phyloP scores from a whole-genome alignment of 345 rosid species.

The Eucalyptus marginata region DNA sequence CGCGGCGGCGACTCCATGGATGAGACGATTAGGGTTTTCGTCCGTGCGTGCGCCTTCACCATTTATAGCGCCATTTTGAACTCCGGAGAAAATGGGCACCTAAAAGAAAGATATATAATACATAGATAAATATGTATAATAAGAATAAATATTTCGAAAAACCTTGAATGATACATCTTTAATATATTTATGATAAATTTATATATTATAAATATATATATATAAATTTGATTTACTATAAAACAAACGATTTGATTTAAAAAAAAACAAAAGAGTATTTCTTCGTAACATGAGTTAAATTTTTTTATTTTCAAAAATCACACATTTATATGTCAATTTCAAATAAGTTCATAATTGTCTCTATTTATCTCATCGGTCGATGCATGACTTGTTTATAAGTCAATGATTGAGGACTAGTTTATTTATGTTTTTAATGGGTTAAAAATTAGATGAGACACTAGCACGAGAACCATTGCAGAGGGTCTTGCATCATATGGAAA shows the following conservation, averaged over 20 bases:
- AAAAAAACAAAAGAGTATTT: not conserved
- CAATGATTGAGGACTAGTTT: not conserved
- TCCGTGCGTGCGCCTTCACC: not conserved
- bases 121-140: not conserved
- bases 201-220: not conserved
- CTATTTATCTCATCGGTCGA: not conserved
- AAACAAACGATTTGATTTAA: not conserved
- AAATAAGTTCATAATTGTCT: too few species aligned
- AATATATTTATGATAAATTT: too few species aligned
- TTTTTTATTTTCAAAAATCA: not conserved
- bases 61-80: not conserved
- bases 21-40: not conserved
- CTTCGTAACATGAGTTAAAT: not conserved
- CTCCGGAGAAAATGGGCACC: not conserved
- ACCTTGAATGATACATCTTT: too few species aligned
- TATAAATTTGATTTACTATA: too few species aligned
- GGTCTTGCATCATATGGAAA: not conserved
- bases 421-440: not conserved
- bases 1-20: not conserved
- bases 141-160: too few species aligned
- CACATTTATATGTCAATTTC: too few species aligned
- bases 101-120: not conserved
- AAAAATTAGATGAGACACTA: not conserved
- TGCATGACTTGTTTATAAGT: not conserved
- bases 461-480: not conserved